Evolutionary conservation across 1,139 yeast genomes (phyloP).

Genomic region (Keqinozyma sinolaborantium): DNA sequence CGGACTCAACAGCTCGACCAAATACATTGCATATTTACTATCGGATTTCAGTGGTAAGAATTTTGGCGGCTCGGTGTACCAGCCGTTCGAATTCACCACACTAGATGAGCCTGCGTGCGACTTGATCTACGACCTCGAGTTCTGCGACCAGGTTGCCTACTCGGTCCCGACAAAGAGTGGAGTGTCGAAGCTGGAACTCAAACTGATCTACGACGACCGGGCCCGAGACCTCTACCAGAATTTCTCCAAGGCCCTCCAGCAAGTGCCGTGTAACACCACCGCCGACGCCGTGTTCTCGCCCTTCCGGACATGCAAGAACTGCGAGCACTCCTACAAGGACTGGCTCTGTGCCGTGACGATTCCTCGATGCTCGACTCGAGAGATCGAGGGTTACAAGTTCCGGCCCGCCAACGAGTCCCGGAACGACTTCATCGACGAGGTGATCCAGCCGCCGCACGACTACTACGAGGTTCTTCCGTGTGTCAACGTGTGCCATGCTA

Average conservation of each 20-base stretch:
- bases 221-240: conserved; percentile 57
- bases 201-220: conserved; percentile 54
- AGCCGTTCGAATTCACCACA: conserved; percentile 60
- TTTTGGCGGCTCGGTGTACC: conserved; percentile 67
- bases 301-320: conserved; percentile 65
- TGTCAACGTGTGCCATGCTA: conserved; percentile 69
- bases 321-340: conserved; percentile 66
- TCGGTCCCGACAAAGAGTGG: conserved; percentile 65
- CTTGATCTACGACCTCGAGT: conserved; percentile 67
- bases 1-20: conserved; percentile 59
- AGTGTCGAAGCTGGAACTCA: conserved; percentile 18
- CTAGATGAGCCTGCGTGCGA: conserved; percentile 59
- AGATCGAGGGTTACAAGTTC: conserved; percentile 42
- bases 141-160: conserved; percentile 82
- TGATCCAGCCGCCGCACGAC: conserved; percentile 52
- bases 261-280: conserved; percentile 72
- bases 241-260: conserved; percentile 74
- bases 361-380: conserved; percentile 73
- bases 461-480: conserved; percentile 89
- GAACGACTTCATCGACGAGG: conserved; percentile 52
- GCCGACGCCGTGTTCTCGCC: conserved; percentile 74
- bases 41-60: conserved; percentile 41
- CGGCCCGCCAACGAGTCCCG: conserved; percentile 58
- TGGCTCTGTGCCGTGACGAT: conserved; percentile 91
- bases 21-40: conserved; percentile 64